Percentiles rank a stretch among this genome's conserved stretches.
Evolutionary conservation across 2,329 filamentous ascomycete species (phyloP).

Genomic region (Cercospora beticola): DNA sequence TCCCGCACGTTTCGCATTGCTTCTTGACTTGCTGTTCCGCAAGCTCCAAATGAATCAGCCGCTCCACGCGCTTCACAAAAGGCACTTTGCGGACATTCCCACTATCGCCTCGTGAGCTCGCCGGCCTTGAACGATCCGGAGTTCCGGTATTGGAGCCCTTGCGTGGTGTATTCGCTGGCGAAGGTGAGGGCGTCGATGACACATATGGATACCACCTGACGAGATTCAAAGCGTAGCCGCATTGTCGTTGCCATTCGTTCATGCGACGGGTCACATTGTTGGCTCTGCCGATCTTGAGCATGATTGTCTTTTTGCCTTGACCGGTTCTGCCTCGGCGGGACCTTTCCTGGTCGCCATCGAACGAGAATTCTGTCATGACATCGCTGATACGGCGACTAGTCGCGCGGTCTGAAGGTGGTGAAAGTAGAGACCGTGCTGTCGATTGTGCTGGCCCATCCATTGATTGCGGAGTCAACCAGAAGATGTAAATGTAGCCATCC

Average conservation of each 20-base stretch:
- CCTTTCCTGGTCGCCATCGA: constrained; percentile 15
- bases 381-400: constrained; percentile 33
- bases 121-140: constrained; percentile 35
- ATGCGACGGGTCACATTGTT: constrained; percentile 86
- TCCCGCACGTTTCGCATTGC: constrained; percentile 74
- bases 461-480: constrained; percentile 78
- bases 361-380: constrained; percentile 39
- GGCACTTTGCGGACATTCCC: constrained; percentile 66
- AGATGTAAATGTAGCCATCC: constrained; percentile 96
- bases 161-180: constrained; percentile 23
- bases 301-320: constrained; percentile 57
- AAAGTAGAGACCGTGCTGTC: constrained; percentile 37
- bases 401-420: constrained; percentile 25
- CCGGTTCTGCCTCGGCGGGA: not conserved
- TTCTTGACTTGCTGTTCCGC: constrained; percentile 57
- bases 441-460: constrained; percentile 53
- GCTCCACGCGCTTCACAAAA: constrained; percentile 83
- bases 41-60: constrained; percentile 89
- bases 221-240: constrained; percentile 82
- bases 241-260: constrained; percentile 92
- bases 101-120: constrained; percentile 20
- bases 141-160: constrained; percentile 18
- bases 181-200: constrained; percentile 25
- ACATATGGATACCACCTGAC: constrained; percentile 90
- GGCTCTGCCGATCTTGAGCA: constrained; percentile 65